phyloP scores from a whole-genome alignment of 2,329 filamentous ascomycete genomes.

The Dryadomyces quercivorus region DNA sequence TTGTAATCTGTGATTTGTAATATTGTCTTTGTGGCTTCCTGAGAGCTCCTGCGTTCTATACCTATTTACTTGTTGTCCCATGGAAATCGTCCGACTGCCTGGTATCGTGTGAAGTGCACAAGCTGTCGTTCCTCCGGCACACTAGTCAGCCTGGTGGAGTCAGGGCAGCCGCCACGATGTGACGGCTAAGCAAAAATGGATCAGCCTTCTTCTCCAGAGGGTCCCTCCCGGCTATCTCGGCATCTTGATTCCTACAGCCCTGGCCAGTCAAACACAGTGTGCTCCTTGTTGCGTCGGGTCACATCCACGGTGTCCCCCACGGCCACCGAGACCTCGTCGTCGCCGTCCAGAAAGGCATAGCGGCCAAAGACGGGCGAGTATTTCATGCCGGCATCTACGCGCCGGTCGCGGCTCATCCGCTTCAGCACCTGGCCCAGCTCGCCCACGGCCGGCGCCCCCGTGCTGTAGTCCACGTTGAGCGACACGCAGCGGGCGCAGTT shows the following conservation, averaged over 20 bases:
- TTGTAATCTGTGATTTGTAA: neutral
- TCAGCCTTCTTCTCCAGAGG: too few species aligned
- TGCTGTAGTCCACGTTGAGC: slow-evolving; percentile 60
- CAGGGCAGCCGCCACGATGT: too few species aligned
- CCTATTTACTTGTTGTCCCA: neutral
- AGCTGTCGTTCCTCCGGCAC: too few species aligned
- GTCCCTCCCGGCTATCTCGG: too few species aligned
- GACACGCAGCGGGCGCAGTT: slow-evolving; percentile 60
- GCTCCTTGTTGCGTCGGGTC: slow-evolving; percentile 33
- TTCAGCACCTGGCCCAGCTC: slow-evolving; percentile 53
- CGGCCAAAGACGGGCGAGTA: slow-evolving; percentile 62
- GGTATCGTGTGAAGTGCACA: too few species aligned
- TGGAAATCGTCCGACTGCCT: neutral
- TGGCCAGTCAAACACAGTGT: slow-evolving; percentile 43
- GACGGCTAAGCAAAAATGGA: too few species aligned
- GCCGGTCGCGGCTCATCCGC: slow-evolving; percentile 55
- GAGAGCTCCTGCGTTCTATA: slow-evolving; percentile 1
- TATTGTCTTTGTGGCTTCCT: neutral
- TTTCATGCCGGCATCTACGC: slow-evolving; percentile 56
- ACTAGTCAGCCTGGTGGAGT: too few species aligned
- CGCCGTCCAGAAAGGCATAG: slow-evolving; percentile 47
- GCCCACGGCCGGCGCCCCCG: slow-evolving; percentile 44
- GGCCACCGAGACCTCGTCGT: slow-evolving; percentile 23
- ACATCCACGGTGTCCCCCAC: slow-evolving; percentile 47
- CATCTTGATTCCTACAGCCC: neutral